phyloP scores from a whole-genome alignment of 768 basidiomycete genomes.

The Saitozyma sp. region DNA sequence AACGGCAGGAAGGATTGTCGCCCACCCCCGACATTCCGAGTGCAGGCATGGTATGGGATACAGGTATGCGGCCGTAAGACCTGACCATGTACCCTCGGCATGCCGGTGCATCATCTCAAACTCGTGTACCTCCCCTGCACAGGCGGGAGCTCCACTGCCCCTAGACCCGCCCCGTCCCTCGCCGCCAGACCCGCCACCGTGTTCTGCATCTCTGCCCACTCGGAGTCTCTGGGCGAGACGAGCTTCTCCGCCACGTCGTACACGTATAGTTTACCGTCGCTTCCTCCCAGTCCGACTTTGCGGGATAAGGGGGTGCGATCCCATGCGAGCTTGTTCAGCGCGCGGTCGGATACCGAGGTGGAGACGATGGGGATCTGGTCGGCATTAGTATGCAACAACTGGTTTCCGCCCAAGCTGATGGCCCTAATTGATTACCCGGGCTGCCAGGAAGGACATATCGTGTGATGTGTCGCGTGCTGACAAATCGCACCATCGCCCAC shows the following conservation, averaged over 20 bases:
- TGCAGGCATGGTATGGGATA: too few species aligned
- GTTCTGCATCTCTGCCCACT: constrained; percentile 92
- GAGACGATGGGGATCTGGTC: constrained; percentile 86
- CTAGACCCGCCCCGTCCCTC: background rate
- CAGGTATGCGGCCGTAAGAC: too few species aligned
- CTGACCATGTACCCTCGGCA: too few species aligned
- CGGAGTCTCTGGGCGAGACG: constrained; percentile 73
- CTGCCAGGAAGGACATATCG: too few species aligned
- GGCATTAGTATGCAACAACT: background rate
- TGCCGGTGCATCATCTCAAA: too few species aligned
- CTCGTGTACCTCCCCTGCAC: too few species aligned
- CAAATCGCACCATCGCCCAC: constrained; percentile 29
- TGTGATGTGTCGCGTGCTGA: too few species aligned
- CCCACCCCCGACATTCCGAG: too few species aligned
- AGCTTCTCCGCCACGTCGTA: constrained; percentile 94
- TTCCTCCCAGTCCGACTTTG: constrained; percentile 83
- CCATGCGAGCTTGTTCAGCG: constrained; percentile 95
- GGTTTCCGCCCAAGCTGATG: background rate
- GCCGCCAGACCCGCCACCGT: constrained; percentile 63
- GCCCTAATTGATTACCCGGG: too few species aligned
- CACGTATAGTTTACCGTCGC: constrained; percentile 87
- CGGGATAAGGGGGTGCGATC: constrained; percentile 76
- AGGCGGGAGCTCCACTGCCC: too few species aligned
- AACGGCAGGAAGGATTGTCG: too few species aligned
- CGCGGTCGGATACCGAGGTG: constrained; percentile 71